Conservation (phyloP, 306 rosid species). For the Vigna trinervia region DNA sequence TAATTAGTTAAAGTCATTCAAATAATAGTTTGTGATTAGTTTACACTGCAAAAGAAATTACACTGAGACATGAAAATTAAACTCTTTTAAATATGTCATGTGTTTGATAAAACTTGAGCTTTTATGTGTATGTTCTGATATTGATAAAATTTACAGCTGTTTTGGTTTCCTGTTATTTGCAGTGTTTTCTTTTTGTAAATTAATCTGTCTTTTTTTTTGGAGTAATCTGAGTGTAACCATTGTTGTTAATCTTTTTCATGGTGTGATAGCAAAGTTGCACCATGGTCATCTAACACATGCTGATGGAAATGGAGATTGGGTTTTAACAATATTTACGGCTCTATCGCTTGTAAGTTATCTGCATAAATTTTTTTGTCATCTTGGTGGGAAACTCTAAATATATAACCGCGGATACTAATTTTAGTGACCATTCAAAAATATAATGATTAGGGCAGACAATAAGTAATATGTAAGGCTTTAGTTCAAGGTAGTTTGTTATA, state of each 20-base stretch:
- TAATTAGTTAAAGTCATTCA: too few relatives aligned
- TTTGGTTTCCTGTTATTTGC: not conserved
- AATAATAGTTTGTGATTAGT: too few relatives aligned
- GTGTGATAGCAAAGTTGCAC: constrained; percentile 83
- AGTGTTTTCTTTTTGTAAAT: not conserved
- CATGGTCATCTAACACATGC: constrained; percentile 91
- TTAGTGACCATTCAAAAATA: not conserved
- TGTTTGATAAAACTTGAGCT: constrained; percentile 16
- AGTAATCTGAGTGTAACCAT: constrained; percentile 7
- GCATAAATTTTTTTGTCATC: not conserved
- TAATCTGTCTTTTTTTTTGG: not conserved
- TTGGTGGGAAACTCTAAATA: constrained; percentile 7
- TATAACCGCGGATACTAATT: not conserved
- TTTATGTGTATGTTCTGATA: constrained; percentile 15
- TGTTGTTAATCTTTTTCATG: constrained; percentile 32
- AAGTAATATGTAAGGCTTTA: not conserved
- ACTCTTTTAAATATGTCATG: not conserved
- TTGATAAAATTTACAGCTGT: constrained; percentile 16
- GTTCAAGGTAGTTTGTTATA: not conserved
- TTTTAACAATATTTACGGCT: constrained; percentile 82
- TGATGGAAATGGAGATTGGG: constrained; percentile 99
- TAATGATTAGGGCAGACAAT: not conserved
- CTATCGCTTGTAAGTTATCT: constrained; percentile 78
- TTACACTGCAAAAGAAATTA: too few relatives aligned
- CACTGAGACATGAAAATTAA: too few relatives aligned